phyloP scores from a whole-genome alignment of 306 rosid genomes.

The Sechiopsis laciniata region DNA sequence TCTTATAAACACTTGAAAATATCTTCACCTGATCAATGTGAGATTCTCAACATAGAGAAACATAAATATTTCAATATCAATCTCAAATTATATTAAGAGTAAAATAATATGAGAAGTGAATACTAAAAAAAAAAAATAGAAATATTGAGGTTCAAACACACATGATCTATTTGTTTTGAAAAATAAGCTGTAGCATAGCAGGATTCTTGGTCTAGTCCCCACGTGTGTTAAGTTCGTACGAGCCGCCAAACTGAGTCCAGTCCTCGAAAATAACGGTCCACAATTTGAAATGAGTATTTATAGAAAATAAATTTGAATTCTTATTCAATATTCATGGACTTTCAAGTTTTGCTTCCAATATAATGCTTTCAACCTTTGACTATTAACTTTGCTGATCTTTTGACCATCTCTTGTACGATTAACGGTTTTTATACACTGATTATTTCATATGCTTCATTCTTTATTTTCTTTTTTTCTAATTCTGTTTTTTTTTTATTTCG shows the following conservation, averaged over 20 bases:
- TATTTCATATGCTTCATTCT: not conserved
- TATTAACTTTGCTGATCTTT: not conserved
- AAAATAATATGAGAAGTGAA: no score
- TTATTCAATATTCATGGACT: not conserved
- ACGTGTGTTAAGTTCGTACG: not conserved
- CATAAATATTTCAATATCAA: no score
- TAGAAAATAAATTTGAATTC: conserved; percentile 1
- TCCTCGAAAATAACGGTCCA: not conserved
- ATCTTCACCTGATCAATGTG: no score
- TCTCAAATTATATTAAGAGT: no score
- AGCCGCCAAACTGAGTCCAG: not conserved
- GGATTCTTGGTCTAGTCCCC: not conserved
- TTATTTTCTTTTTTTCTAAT: not conserved
- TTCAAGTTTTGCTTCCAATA: not conserved
- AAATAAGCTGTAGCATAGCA: no score
- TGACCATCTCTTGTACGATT: not conserved
- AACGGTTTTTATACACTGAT: not conserved
- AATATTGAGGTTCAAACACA: no score
- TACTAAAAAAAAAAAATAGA: no score
- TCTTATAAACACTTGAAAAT: no score
- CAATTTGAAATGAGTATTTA: conserved; percentile 11
- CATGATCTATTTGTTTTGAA: no score
- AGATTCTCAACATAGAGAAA: no score
- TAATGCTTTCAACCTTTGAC: not conserved
- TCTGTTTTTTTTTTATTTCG: no score